These are phyloP conservation scores for Fagopyrum tataricum DNA, from an alignment of 148 eudicot genomes.

Conservation along the genomic window DNA sequence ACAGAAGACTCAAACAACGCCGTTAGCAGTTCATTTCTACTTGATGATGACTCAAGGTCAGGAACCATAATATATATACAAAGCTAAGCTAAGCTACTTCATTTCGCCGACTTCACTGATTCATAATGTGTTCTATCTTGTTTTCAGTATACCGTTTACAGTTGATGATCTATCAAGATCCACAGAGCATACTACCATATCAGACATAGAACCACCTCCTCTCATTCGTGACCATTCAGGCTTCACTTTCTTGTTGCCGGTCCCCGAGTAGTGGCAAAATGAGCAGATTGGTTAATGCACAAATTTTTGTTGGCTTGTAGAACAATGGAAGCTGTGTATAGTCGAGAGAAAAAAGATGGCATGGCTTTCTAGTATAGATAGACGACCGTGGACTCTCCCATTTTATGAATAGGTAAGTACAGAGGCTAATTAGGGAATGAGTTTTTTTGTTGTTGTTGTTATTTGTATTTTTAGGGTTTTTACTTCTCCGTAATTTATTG, in stretches of 20 bases:
- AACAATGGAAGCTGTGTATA: not conserved
- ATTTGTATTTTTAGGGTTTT: not conserved
- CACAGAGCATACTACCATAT: conserved; percentile 55
- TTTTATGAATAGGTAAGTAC: not conserved
- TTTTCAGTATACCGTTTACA: conserved; percentile 79
- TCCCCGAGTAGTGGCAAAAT: conserved; percentile 5
- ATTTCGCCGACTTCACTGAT: no score
- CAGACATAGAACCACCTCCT: conserved; percentile 75
- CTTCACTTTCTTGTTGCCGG: conserved; percentile 52
- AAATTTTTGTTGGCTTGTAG: not conserved
- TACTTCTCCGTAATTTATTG: not conserved
- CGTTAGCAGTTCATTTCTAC: conserved; percentile 71
- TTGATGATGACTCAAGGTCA: conserved; percentile 90
- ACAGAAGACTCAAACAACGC: conserved; percentile 82
- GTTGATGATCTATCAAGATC: conserved; percentile 78
- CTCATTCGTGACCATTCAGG: conserved; percentile 77
- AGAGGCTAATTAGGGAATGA: not conserved
- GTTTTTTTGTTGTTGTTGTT: not conserved
- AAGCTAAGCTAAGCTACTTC: conserved; percentile 42
- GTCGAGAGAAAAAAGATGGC: conserved; percentile 5
- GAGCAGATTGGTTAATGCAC: not conserved
- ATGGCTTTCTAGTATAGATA: not conserved
- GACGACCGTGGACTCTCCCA: not conserved
- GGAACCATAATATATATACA: conserved; percentile 53
- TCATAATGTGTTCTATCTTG: not conserved